Base-by-base conservation (phyloP, 441 rosid genomes). In the Sinapis alba region DNA sequence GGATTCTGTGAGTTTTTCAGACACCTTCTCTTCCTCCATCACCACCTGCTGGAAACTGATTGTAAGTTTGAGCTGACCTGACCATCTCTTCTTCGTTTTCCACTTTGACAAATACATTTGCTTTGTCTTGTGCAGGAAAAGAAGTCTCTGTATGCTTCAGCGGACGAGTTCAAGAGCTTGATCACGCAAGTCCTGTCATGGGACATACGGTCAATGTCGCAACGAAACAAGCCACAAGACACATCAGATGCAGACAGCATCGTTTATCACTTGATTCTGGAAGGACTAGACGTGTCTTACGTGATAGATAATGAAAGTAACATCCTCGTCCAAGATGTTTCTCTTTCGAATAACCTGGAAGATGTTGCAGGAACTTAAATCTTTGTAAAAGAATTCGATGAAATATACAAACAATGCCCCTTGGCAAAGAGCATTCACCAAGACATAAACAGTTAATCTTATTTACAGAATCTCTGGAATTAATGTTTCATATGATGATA, bases 141-240 rank as follows among this genome's bases (percentile, higher is more conserved):
- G 80, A 89, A 78, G 61, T 89, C 97, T 7, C 84, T 94, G 7
- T 94, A 88, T 71, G 82, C 80, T 58, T 94, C 98, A 26, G 75
- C 84, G 5, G 83, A 84, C 26, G 97, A 92, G 79, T 66, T 92
- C 5, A 86, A 81, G 74, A 77, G 75, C 80, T 81, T 94, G 84
- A 81, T 94, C 58, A 69, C 78, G 41, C 92, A 89, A 78, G 97
- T 89, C 21, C 91, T 94, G 65, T 85, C 93, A 7, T 94, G 98
- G 97, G 98, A 94, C 84, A 92, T 94, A 72, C 89, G 95, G 68
- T 90, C 98, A 62, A 75, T 86, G 69, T 94, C 97, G n/a, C 98
- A 92, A 69, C 78, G 89, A 62, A 89, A 82, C 69, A 84, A 78
- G 75, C 90, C 87, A 80, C 60, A 70, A 83, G 76, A 54, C 68